Evolutionary conservation across 2,329 filamentous ascomycete genomes (phyloP).

Genomic region (Sclerotinia sclerotiorum): DNA sequence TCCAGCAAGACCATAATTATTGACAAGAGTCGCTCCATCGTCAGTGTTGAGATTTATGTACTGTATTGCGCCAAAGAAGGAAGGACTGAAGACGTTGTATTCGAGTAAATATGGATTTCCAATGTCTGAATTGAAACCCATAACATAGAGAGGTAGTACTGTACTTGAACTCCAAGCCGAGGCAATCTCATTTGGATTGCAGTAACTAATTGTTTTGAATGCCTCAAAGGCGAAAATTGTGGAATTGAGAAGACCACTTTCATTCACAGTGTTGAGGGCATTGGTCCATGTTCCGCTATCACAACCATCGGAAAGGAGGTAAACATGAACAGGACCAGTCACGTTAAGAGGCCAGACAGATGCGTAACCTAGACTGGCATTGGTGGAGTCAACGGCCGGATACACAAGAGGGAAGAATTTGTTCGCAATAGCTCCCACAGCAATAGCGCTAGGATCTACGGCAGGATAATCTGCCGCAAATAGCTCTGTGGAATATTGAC

Average conservation of each 20-base stretch:
- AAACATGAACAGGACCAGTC: conserved; percentile 22
- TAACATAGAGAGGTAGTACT: conserved; percentile 23
- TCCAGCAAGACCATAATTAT: conserved; percentile 26
- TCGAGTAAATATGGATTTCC: conserved; percentile 27
- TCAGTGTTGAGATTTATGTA: conserved; percentile 26
- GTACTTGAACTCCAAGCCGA: conserved; percentile 13
- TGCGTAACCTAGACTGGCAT: conserved; percentile 27
- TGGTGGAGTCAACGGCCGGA: conserved; percentile 24
- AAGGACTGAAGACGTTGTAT: conserved; percentile 27
- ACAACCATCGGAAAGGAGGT: conserved; percentile 26
- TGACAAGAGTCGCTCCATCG: conserved; percentile 23
- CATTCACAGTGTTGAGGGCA: conserved; percentile 21
- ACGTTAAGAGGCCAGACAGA: conserved; percentile 29
- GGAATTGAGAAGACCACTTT: conserved; percentile 21
- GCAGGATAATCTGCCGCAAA: conserved; percentile 27
- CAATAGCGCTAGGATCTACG: conserved; percentile 27
- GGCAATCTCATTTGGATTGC: conserved; percentile 22
- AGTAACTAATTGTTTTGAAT: conserved; percentile 6
- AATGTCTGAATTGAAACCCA: conserved; percentile 26
- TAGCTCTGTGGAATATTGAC: conserved; percentile 21
- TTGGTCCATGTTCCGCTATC: conserved; percentile 23
- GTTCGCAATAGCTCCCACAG: conserved; percentile 30
- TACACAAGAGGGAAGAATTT: conserved; percentile 30
- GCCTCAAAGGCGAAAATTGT: conserved; percentile 30
- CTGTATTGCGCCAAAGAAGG: conserved; percentile 24